Evolutionary conservation across 352 stramenopile species (phyloP), one percentile per base, ranked within the genome.

Genomic region (Phytophthora pseudosyringae): DNA sequence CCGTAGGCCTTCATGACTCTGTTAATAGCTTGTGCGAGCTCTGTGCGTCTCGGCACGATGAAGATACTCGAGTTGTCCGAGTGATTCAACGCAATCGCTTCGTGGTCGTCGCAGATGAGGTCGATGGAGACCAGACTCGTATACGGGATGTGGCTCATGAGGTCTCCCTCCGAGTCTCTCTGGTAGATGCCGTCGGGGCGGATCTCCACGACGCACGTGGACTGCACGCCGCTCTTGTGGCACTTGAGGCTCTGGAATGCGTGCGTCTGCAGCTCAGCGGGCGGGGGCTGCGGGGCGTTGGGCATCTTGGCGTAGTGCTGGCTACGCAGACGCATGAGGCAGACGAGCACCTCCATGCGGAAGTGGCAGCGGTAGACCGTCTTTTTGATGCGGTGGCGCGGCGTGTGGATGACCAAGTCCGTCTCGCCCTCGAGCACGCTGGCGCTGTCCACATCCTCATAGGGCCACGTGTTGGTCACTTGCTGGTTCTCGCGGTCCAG

Each of bases 61-160:
- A 94, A 94, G 8, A 94, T 56, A 59, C 86, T 94, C 41, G 86
- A 94, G 44, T 93, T 93, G 64, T 93, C 82, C 32, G 83, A 82
- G 46, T 94, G 83, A 58, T 94, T 94, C 10, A 94, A 64, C 5
- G 76, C 50, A 52, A 94, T 87, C 11, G 82, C 83, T 11, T 88
- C 76, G 48, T 84, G 79, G 49, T 91, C 70, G 58, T 94, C 82
- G 39, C 78, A 89, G n/a, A 94, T 83, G 46, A 94, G 38, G 49
- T 94, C 83, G 35, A 94, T 91, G 0, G 86, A 94, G 21, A 94
- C 86, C 18, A 94, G 67, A 51, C 82, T 93, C 10, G 86, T 93
- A 60, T 92, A 94, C 18, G 82, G 72, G 52, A 94, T 92, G 68
- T 91, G 80, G 32, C 80, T 91, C 77, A 91, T 89, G 16, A 92